These are phyloP conservation scores for Podospora sp. DNA, from an alignment of 495 filamentous ascomycete genomes.

Conservation along the genomic window DNA sequence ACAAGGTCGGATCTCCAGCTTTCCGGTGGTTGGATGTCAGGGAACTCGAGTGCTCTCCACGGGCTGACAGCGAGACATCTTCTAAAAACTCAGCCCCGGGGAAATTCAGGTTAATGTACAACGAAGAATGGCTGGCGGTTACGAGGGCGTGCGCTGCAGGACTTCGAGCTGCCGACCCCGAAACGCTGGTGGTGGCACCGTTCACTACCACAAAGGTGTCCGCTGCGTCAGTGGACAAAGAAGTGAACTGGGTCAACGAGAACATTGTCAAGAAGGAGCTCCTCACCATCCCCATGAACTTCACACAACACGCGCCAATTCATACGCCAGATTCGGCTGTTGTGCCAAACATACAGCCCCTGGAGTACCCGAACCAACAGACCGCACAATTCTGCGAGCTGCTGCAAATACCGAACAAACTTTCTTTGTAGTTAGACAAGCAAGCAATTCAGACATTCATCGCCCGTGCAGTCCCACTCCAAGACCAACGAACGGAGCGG, in stretches of 20 bases:
- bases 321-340: conserved; percentile 52
- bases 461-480: no score
- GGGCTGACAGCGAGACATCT: conserved; percentile 28
- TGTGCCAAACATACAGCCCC: conserved; percentile 49
- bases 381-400: conserved; percentile 73
- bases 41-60: conserved; percentile 7
- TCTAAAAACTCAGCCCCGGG: background rate
- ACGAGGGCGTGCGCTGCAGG: conserved; percentile 71
- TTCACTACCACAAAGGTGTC: conserved; percentile 56
- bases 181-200: conserved; percentile 39
- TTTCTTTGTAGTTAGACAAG: background rate
- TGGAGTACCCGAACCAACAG: conserved; percentile 77
- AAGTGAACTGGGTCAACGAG: conserved; percentile 73
- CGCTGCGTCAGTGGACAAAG: conserved; percentile 64
- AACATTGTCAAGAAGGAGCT: conserved; percentile 63
- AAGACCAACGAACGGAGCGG: no score
- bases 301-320: conserved; percentile 66
- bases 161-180: conserved; percentile 58
- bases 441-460: no score
- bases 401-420: conserved; percentile 15
- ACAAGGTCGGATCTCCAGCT: conserved; percentile 2
- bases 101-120: conserved; percentile 63
- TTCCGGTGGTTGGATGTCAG: conserved; percentile 7
- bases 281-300: conserved; percentile 70
- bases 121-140: conserved; percentile 89